Base-by-base conservation (phyloP, 352 stramenopile species). In the Phytophthora idaei region DNA sequence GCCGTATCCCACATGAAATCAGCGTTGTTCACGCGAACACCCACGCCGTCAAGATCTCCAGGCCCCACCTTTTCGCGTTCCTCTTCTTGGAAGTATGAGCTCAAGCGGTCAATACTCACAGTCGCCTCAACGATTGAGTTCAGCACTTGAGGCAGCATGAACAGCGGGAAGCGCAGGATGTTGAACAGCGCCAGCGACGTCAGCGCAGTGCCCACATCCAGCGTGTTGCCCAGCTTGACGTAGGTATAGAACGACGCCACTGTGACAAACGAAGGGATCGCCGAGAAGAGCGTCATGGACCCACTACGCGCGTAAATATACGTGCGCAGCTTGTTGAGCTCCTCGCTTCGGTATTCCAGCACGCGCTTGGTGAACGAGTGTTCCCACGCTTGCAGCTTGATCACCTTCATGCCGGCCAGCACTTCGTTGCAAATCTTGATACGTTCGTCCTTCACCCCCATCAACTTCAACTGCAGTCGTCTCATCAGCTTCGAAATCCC, bases 351-450 rank as follows among this genome's bases (percentile, higher is more conserved):
- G 36, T 81, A 80, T n/a, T 73, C 67, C 29, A 85, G 47, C 25
- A 97, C 76, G 15, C 74, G 76, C 44, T 79, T 77, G n/a, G 77
- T 68, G 58, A 97, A 95, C 57, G 66, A 78, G 47, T 87, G 67
- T 72, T 99, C 97, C 97, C 97, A 99, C 4, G 95, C 96, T 57
- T 98, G 93, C 2, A 99, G 66, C 77, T 99, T 99, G 74, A 99
- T 95, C 28, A 99, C 86, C 70, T 98, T 97, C 70, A 99, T 98
- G 14, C 91, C 90, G 3, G 88, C 75, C 21, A 98, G 65, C 7
- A 98, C 88, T 78, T 99, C 96, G 63, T 93, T 93, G 53, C 92
- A 98, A 12, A 98, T 64, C 67, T 98, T 97, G 29, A 98, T 89
- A 4, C 97, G 87, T 53, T 89, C 72, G 69, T 99, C 97, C 49